Evolutionary conservation across 768 basidiomycete species (phyloP), one percentile per base, ranked within the genome.

Genomic region (Suillus ampliporus): DNA sequence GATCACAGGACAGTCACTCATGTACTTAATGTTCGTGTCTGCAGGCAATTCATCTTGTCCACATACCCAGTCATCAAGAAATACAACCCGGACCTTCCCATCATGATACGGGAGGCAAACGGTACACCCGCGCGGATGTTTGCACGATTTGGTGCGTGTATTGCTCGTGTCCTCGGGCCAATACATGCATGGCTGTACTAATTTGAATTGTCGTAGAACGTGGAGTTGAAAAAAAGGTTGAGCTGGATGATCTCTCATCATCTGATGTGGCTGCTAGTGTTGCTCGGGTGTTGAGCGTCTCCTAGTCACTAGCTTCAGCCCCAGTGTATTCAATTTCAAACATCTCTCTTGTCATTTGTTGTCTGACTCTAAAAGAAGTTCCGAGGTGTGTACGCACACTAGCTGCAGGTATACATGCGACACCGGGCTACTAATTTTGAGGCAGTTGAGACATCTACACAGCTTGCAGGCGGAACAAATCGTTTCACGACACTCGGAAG

Each of bases 1-100:
- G 4, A 34, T 11, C 58, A 41, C 26, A 57, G 19, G 31, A 23
- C 7, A 17, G 52, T 48, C 19, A 28, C 53, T 61, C 34, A 62
- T 50, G 19, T 47, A 28, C 17, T 54, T 53, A 31, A 50, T 46
- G 31, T 26, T 38, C 46, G 41, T 23, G 4, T 68, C 62, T 51
- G n/a, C 74, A 94, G 94, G 68, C 87, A 93, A 77, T 95, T 94
- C 77, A 85, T 95, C 70, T 74, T 87, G 47, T 83, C 90, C 31
- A 84, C 87, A 65, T 94, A 94, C 72, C 86, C 90, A 5, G 67
- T 80, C 58, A 85, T 94, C 71, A 94, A 94, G 79, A 83, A 91
- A 73, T 79, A 89, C 75, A 95, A 95, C 72, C 93, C 92, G 43
- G 89, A 95, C 77, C 78, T 95, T n/a, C 93, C 92, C 19, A 83